Conservation (phyloP, 345 rosid genomes). For the Boechera divaricarpa region DNA sequence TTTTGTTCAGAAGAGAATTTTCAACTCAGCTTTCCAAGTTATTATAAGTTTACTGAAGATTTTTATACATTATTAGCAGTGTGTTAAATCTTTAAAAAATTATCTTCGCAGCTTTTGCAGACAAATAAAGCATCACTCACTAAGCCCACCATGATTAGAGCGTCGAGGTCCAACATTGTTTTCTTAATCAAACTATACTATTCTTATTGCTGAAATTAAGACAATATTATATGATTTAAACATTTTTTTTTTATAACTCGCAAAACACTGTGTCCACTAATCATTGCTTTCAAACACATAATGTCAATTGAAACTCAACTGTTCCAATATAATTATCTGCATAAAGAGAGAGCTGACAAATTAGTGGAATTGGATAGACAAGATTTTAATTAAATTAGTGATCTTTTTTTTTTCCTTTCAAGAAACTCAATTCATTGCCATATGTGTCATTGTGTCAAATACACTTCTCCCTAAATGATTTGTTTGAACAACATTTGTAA, state of each 20-base stretch:
- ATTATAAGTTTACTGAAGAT: neutral
- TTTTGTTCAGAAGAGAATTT: constrained; percentile 9
- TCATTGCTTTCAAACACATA: constrained; percentile 43
- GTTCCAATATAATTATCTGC: constrained; percentile 34
- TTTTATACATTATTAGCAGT: constrained; percentile 38
- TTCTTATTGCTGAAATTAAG: constrained; percentile 41
- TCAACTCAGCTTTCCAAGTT: constrained; percentile 23
- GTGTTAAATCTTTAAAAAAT: constrained; percentile 30
- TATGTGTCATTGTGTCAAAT: constrained; percentile 13
- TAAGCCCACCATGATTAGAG: constrained; percentile 48
- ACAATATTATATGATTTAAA: constrained; percentile 24
- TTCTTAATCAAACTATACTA: constrained; percentile 29
- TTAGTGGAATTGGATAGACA: constrained; percentile 6
- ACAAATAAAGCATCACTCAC: constrained; percentile 47
- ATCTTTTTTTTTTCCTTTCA: neutral
- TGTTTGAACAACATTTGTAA: neutral
- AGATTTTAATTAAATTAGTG: neutral
- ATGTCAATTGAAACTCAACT: constrained; percentile 38
- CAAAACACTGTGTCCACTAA: constrained; percentile 42
- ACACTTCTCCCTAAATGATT: neutral
- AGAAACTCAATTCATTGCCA: neutral
- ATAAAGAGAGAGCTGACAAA: constrained; percentile 19
- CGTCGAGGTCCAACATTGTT: constrained; percentile 40
- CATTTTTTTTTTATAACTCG: neutral
- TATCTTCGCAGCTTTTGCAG: constrained; percentile 48